Percentiles rank a stretch among this genome's conserved stretches.
Evolutionary conservation across 768 basidiomycete species (phyloP).

Genomic region (Cystofilobasidium ferigula): DNA sequence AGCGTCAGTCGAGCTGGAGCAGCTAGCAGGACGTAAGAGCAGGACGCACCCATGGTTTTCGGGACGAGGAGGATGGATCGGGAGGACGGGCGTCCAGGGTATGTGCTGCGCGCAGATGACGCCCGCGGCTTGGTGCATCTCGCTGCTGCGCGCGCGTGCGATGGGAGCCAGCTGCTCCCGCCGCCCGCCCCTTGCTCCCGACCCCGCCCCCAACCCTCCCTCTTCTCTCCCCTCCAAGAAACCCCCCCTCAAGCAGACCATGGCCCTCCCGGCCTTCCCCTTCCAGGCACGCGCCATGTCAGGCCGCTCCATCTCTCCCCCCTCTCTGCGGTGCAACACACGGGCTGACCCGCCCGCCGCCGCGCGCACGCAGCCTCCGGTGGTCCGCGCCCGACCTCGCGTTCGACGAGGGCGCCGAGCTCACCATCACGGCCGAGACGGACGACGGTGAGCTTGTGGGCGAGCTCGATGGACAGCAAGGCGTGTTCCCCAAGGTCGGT

Average conservation of each 20-base stretch:
- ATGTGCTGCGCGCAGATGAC: too few relatives aligned
- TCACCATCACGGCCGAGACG: constrained; percentile 8
- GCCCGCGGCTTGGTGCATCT: too few relatives aligned
- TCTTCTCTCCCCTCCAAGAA: background rate
- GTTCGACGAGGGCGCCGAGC: constrained; percentile 5
- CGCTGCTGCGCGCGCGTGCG: too few relatives aligned
- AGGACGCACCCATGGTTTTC: too few relatives aligned
- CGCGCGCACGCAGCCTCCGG: background rate
- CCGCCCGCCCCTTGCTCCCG: too few relatives aligned
- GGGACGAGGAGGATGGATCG: too few relatives aligned
- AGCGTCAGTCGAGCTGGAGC: too few relatives aligned
- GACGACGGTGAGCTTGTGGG: constrained; percentile 8
- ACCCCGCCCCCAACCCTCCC: background rate
- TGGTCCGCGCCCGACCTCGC: constrained; percentile 10
- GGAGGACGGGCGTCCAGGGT: too few relatives aligned
- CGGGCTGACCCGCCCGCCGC: background rate
- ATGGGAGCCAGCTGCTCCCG: too few relatives aligned
- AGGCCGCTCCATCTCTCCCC: background rate
- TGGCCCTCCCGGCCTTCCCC: background rate
- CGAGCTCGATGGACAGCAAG: constrained; percentile 1
- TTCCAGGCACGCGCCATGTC: background rate
- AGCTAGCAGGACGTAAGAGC: too few relatives aligned
- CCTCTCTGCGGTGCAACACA: background rate
- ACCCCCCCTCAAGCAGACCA: background rate
- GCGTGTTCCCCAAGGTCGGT: constrained; percentile 22